Evolutionary conservation across 208 protist species (phyloP), one percentile per base, ranked within the genome.

Genomic region (Trypanosoma rangeli): DNA sequence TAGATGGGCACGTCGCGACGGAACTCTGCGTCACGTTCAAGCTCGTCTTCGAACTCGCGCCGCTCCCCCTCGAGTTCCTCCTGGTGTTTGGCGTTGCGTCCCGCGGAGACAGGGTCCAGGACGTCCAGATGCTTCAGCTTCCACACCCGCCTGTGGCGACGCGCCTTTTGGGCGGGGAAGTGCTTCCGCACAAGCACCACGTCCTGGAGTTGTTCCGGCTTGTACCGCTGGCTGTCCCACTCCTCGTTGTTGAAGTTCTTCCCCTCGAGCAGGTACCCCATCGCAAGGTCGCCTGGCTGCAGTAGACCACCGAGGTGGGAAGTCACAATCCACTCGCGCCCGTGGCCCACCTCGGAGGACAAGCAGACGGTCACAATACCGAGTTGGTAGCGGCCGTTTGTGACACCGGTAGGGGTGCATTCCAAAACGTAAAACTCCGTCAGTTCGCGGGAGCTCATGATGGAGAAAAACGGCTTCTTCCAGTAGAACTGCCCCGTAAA

Each of bases 391-490:
- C 72, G 89, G 33, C 90, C 93, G 68, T 97, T 97, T 22, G 89
- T 94, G 29, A 90, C 79, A 12, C 86, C 78, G 66, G 74, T 66
- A 8, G 78, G 89, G 72, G 80, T 78, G 54, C 98, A 94, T 69
- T 99, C 96, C 12, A 99, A 78, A 2, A 99, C 95, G 42, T 96
- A 98, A 61, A 98, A 99, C 59, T 98, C 95, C 1, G 84, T 76
- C 63, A 99, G 75, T 68, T 98, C 74, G 42, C 89, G 82, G 15
- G 87, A 89, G 13, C 85, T 94, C 66, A 90, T 73, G 8, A 98
- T 52, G 0, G 93, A 54, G 15, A 63, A 15, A 71, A 99, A 99
- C 16, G 97, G 96, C 46, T 88, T 85, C 77, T 94, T 97, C 96
- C 96, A 99, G 77, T 96, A 99, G 16, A 89, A 68, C 0, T 80